A percentile compares a stretch with the other conserved stretches of the same genome.
These are phyloP conservation scores for Apiospora sp. DNA, from an alignment of 2,329 filamentous ascomycete genomes.

Conservation along the genomic window DNA sequence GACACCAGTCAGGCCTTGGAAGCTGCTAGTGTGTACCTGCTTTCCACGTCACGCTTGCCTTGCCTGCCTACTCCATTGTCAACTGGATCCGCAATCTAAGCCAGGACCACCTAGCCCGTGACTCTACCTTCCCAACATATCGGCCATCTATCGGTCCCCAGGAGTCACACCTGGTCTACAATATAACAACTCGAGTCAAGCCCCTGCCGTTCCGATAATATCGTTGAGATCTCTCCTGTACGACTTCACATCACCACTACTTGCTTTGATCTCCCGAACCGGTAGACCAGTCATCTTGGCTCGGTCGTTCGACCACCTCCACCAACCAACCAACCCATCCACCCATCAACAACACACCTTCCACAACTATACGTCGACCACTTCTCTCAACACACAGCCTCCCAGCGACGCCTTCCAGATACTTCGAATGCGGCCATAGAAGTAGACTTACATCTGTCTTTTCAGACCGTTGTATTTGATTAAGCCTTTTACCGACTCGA, in stretches of 20 bases:
- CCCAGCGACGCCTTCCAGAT: constrained; percentile 16
- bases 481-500: constrained; percentile 11
- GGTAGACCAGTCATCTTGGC: constrained; percentile 38
- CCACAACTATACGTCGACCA: constrained; percentile 15
- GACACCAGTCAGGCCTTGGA: constrained; percentile 29
- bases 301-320: constrained; percentile 37
- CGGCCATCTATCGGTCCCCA: constrained; percentile 39
- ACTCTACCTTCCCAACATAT: constrained; percentile 34
- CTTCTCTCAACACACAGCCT: constrained; percentile 4
- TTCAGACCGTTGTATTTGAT: constrained; percentile 22
- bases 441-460: constrained; percentile 28
- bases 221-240: constrained; percentile 28
- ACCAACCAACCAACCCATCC: constrained; percentile 20
- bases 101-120: constrained; percentile 36
- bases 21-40: constrained; percentile 30
- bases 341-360: neutral
- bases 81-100: constrained; percentile 40
- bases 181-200: constrained; percentile 49
- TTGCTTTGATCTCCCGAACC: constrained; percentile 28
- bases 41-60: constrained; percentile 45
- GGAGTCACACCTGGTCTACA: constrained; percentile 58
- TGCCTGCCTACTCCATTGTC: constrained; percentile 36
- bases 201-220: constrained; percentile 28
- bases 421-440: constrained; percentile 40
- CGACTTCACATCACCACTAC: constrained; percentile 23